Evolutionary conservation across 805 yeast genomes (phyloP).

Genomic region (Candida argentea): DNA sequence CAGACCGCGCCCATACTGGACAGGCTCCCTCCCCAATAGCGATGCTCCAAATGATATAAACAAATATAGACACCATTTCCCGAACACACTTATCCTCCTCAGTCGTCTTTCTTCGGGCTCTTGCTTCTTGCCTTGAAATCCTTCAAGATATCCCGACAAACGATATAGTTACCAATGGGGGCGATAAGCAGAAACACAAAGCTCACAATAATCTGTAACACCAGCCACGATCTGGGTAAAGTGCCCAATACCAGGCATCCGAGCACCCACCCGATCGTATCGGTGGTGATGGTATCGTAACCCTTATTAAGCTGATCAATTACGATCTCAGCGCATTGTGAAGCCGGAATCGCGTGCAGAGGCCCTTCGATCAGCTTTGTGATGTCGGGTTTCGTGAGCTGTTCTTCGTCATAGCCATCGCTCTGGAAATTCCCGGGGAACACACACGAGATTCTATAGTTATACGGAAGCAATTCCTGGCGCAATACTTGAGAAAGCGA

Average conservation of each 20-base stretch:
- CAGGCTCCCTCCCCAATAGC: too few relatives aligned
- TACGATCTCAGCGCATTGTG: constrained; percentile 54
- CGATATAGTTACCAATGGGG: constrained; percentile 45
- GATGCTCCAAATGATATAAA: background rate
- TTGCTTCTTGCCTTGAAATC: constrained; percentile 28
- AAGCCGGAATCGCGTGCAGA: constrained; percentile 57
- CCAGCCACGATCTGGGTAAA: constrained; percentile 52
- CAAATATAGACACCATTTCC: too few relatives aligned
- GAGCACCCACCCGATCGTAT: constrained; percentile 74
- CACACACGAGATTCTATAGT: constrained; percentile 61
- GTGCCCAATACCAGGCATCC: constrained; percentile 59
- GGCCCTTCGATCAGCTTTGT: constrained; percentile 82
- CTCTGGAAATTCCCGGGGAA: constrained; percentile 86
- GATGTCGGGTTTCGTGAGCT: constrained; percentile 74
- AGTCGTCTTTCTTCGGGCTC: constrained; percentile 3
- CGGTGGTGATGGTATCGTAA: constrained; percentile 68
- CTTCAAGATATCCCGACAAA: constrained; percentile 40
- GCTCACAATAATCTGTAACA: constrained; percentile 31
- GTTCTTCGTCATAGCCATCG: constrained; percentile 80
- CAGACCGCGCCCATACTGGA: too few relatives aligned
- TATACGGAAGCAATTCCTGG: constrained; percentile 66
- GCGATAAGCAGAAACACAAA: constrained; percentile 31
- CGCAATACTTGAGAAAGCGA: constrained; percentile 67
- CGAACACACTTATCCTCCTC: too few relatives aligned
- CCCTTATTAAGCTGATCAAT: constrained; percentile 51